Conservation (phyloP, 2,329 filamentous ascomycete genomes). For the Penicillium digitatum region DNA sequence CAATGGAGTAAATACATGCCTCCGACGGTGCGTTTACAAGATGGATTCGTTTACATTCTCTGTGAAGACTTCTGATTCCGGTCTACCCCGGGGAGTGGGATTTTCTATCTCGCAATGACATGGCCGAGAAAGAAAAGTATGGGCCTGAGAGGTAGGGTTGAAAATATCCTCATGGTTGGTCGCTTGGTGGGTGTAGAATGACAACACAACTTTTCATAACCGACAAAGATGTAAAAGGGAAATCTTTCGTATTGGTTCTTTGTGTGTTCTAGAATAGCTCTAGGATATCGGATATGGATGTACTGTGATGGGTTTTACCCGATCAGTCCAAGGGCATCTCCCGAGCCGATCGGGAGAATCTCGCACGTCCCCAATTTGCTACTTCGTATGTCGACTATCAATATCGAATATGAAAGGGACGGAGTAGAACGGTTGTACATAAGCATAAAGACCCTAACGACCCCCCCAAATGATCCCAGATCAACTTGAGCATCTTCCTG, state of each 20-base stretch:
- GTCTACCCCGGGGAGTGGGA: neutral
- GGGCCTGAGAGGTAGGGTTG: neutral
- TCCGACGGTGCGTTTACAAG: neutral
- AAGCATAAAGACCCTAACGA: neutral
- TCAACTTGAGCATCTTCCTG: neutral
- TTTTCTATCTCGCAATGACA: neutral
- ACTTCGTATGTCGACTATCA: neutral
- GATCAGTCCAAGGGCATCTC: neutral
- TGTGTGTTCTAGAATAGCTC: neutral
- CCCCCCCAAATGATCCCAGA: neutral
- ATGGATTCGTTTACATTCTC: neutral
- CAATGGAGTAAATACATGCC: neutral
- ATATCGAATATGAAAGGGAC: neutral
- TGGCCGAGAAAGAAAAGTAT: neutral
- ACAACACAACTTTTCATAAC: neutral
- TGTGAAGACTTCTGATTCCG: neutral
- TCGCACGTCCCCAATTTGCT: neutral
- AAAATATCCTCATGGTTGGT: neutral
- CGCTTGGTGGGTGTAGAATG: neutral
- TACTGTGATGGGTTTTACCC: neutral
- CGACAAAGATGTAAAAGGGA: no score
- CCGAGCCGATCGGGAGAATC: conserved; percentile 1
- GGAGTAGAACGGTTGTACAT: neutral
- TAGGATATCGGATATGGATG: neutral
- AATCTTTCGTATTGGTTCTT: neutral